These are phyloP conservation scores for Colletotrichum euphorbiae DNA, from an alignment of 2,329 filamentous ascomycete species.

Conservation along the genomic window DNA sequence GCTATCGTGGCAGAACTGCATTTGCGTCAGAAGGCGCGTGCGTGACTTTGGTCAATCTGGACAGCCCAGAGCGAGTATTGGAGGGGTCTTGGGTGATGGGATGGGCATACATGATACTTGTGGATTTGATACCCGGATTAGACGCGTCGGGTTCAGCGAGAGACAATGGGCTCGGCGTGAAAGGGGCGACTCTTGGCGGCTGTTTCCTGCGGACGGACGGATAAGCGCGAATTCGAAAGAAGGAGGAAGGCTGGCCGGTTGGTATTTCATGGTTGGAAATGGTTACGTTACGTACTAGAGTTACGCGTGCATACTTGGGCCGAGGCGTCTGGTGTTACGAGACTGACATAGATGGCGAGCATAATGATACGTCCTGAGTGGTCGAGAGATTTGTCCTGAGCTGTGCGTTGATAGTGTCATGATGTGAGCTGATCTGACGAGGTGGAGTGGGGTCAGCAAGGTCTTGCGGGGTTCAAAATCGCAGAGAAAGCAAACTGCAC, in stretches of 20 bases:
- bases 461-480: no score
- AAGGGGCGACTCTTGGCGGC: not conserved
- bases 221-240: not conserved
- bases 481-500: no score
- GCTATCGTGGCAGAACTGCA: not conserved
- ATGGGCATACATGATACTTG: slow-evolving; percentile 13
- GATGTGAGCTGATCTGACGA: no score
- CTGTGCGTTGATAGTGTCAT: not conserved
- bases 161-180: not conserved
- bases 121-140: slow-evolving; percentile 38
- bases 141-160: slow-evolving; percentile 30
- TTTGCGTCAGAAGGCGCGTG: not conserved
- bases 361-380: slow-evolving; percentile 36
- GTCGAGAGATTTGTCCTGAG: not conserved
- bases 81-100: not conserved
- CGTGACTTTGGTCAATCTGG: no score
- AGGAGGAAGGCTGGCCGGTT: slow-evolving; percentile 2
- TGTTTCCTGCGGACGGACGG: not conserved
- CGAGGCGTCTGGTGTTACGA: slow-evolving; percentile 37
- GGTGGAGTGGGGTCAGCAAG: no score
- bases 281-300: slow-evolving; percentile 34
- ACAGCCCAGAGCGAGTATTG: not conserved
- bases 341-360: slow-evolving; percentile 39
- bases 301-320: slow-evolving; percentile 33
- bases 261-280: slow-evolving; percentile 17